Base-by-base conservation (phyloP, 2,329 filamentous ascomycete species). In the Diaporthe vaccinii region DNA sequence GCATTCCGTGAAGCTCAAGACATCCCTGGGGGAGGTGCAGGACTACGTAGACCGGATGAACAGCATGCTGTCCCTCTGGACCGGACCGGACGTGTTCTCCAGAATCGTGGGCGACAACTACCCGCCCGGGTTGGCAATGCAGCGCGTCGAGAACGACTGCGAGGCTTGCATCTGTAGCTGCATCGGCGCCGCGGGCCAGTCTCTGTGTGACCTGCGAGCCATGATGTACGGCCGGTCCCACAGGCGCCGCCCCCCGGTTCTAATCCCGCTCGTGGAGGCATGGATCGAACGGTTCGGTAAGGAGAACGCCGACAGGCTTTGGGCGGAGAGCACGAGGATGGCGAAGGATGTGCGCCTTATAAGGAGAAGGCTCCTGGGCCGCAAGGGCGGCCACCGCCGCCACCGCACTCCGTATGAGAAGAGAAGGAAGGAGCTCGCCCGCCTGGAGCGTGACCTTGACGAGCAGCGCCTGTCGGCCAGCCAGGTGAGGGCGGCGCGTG, bases 101-200 rank as follows among this genome's bases (percentile, higher is more conserved):
- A 41, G 73, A 15, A 59, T 79, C 8, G 76, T 78, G 10, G 41
- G 46, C 10, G 58, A 72, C 22, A 76, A 76, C 1, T 77, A 79
- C 61, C 74, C 58, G 34, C 59, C 41, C 39, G 59, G 49, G 5
- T 9, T 78, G 77, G 62, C 79, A 77, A 78, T 83, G 49, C 78
- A 76, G 9, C 67, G 76, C 15, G 80, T 87, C 5, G 74, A 76
- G 41, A 83, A 80, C 9, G 81, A 83, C 20, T 91, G 90, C 76
- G 86, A 90, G 78, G 89, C 88, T 2, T 91, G 90, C 76, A 86
- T 89, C 39, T 80, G 91, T 17, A 84, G 87, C 2, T 82, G 83
- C 4, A 79, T 91, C 0, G 89, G 89, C 2, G 86, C 86, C 0
- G 83, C 84, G 44, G 80, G 79, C 6, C 79, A 83, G 22, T 77